Percentiles rank a stretch among this genome's conserved stretches.
Evolutionary conservation across 2,329 filamentous ascomycete species (phyloP).

Genomic region (Pyricularia grisea): DNA sequence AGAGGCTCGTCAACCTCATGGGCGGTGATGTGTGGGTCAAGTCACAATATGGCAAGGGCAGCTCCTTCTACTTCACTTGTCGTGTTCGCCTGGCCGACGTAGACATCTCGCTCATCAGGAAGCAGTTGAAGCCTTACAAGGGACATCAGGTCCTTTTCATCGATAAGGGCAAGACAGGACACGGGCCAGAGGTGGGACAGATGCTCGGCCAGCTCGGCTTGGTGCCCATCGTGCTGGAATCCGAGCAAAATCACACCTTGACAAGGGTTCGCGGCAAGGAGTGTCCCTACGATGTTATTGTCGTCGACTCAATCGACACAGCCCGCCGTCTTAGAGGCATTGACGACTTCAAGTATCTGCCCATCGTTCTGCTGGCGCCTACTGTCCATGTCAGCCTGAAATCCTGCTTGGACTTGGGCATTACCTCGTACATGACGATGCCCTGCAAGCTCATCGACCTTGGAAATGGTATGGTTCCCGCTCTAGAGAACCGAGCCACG

Average conservation of each 20-base stretch:
- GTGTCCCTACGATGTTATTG: constrained; percentile 84
- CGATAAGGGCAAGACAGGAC: constrained; percentile 76
- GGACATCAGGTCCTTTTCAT: constrained; percentile 91
- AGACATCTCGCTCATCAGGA: constrained; percentile 68
- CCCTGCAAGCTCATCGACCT: constrained; percentile 90
- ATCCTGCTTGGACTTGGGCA: constrained; percentile 86
- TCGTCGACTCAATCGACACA: constrained; percentile 88
- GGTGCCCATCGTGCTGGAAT: constrained; percentile 73
- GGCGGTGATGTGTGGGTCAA: constrained; percentile 94
- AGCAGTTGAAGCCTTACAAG: constrained; percentile 81
- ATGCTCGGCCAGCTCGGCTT: constrained; percentile 76
- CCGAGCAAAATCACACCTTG: constrained; percentile 55
- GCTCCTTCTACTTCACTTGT: constrained; percentile 94
- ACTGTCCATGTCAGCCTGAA: constrained; percentile 87
- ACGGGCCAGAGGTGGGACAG: constrained; percentile 63
- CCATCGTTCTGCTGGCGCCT: constrained; percentile 84
- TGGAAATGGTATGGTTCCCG: constrained; percentile 92
- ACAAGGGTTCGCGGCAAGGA: constrained; percentile 42
- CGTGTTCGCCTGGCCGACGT: constrained; percentile 76
- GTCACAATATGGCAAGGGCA: constrained; percentile 83
- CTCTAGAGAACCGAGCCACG: constrained; percentile 84
- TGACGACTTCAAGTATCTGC: constrained; percentile 96
- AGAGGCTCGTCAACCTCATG: constrained; percentile 91
- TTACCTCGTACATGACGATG: constrained; percentile 98
- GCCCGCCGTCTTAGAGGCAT: constrained; percentile 77